Conservation (phyloP, 371 early-diverging fungal species). For the Chytridiales sp. region DNA sequence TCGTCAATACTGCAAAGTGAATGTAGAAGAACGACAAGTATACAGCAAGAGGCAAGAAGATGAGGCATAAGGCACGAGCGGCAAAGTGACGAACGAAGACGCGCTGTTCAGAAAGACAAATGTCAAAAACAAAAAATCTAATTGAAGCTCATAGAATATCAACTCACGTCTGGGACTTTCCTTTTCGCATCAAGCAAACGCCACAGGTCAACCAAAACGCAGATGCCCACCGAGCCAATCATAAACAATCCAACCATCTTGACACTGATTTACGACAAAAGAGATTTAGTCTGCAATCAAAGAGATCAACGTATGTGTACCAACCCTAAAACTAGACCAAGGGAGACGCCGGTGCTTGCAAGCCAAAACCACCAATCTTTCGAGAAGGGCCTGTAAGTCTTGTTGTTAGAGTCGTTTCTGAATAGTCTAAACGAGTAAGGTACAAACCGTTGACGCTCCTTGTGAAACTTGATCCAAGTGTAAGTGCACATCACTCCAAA, state of each 20-base stretch:
- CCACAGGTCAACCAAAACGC: slow-evolving; percentile 89
- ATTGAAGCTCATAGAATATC: slow-evolving; percentile 76
- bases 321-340: slow-evolving; percentile 83
- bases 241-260: slow-evolving; percentile 95
- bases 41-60: slow-evolving; percentile 44
- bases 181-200: slow-evolving; percentile 65
- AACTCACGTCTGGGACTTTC: slow-evolving; percentile 68
- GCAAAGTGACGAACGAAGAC: slow-evolving; percentile 56
- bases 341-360: slow-evolving; percentile 80
- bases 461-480: slow-evolving; percentile 83
- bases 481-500: slow-evolving; percentile 81
- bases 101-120: slow-evolving; percentile 42
- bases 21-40: slow-evolving; percentile 52
- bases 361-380: slow-evolving; percentile 88
- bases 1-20: slow-evolving; percentile 51
- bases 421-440: slow-evolving; percentile 20
- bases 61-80: slow-evolving; percentile 51
- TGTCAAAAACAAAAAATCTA: background rate
- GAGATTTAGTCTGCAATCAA: background rate
- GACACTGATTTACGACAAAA: slow-evolving; percentile 57
- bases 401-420: background rate
- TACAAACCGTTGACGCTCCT: slow-evolving; percentile 66
- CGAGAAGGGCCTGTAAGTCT: slow-evolving; percentile 38
- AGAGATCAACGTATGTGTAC: slow-evolving; percentile 60
- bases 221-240: slow-evolving; percentile 79